These are phyloP conservation scores for Microglena sp. DNA, from an alignment of 139 green algal species.

Conservation along the genomic window DNA sequence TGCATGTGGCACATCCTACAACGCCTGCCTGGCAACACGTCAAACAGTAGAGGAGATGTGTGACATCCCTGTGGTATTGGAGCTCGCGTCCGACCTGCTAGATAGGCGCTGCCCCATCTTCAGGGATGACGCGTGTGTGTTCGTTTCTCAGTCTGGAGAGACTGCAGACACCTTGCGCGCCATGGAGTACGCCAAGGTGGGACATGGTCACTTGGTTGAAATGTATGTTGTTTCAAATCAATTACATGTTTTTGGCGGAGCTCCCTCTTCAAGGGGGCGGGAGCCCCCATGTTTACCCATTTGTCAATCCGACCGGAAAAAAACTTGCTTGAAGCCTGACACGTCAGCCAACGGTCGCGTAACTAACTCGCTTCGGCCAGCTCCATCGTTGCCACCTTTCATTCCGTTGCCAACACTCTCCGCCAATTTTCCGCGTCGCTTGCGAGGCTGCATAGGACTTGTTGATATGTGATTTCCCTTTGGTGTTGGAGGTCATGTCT, in stretches of 20 bases:
- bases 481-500: constrained; percentile 84
- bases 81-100: constrained; percentile 89
- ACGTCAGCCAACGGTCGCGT: no score
- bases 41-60: constrained; percentile 48
- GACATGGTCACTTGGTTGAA: background rate
- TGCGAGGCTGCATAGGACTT: no score
- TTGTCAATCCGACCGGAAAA: no score
- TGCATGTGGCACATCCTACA: constrained; percentile 84
- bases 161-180: constrained; percentile 91
- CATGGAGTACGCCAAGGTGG: constrained; percentile 70
- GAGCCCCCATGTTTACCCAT: no score
- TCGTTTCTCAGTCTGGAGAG: constrained; percentile 89
- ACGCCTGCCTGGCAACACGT: constrained; percentile 73
- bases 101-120: constrained; percentile 81
- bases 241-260: no score
- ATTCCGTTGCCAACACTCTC: no score
- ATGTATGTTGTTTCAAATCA: background rate
- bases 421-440: no score
- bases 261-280: no score
- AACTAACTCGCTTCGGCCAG: no score
- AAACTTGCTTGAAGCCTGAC: no score
- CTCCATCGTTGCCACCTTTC: no score
- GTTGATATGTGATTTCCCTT: constrained; percentile 53
- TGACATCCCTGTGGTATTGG: constrained; percentile 73
- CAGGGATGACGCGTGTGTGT: constrained; percentile 88